These are phyloP conservation scores for Astraeus odoratus DNA, from an alignment of 768 basidiomycete genomes.

Conservation along the genomic window DNA sequence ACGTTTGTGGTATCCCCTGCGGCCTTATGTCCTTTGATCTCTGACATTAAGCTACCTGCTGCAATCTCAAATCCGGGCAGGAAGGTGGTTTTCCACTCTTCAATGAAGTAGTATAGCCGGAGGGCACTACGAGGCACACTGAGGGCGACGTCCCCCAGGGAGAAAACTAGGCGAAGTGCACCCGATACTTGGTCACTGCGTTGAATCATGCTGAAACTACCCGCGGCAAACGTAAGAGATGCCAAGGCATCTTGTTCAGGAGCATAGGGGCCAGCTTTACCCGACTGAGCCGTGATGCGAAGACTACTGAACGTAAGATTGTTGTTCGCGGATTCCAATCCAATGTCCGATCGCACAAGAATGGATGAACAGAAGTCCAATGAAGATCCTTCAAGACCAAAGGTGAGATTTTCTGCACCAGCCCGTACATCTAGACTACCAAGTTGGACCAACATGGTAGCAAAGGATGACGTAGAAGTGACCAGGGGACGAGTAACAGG, in stretches of 20 bases:
- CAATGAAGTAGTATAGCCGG: slow-evolving; percentile 67
- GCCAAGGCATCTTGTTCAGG: slow-evolving; percentile 54
- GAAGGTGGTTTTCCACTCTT: slow-evolving; percentile 79
- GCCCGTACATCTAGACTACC: slow-evolving; percentile 48
- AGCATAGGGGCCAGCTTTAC: slow-evolving; percentile 32
- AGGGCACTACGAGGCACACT: slow-evolving; percentile 77
- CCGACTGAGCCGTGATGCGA: slow-evolving; percentile 52
- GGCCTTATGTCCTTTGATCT: slow-evolving; percentile 42
- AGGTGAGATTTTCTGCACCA: slow-evolving; percentile 61
- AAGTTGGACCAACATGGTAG: slow-evolving; percentile 37
- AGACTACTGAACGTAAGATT: slow-evolving; percentile 44
- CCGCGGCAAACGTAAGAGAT: slow-evolving; percentile 42
- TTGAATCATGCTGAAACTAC: slow-evolving; percentile 39
- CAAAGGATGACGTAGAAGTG: slow-evolving; percentile 11
- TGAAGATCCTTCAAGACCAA: slow-evolving; percentile 47
- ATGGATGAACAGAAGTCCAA: slow-evolving; percentile 18
- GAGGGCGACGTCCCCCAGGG: slow-evolving; percentile 40
- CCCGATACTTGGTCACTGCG: slow-evolving; percentile 39
- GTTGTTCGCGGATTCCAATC: slow-evolving; percentile 39
- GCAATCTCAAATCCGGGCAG: slow-evolving; percentile 68
- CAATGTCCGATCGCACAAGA: slow-evolving; percentile 9
- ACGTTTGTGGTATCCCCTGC: slow-evolving; percentile 27
- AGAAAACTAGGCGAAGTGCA: slow-evolving; percentile 37
- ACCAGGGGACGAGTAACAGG: slow-evolving; percentile 2
- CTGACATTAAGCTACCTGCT: slow-evolving; percentile 56